Base-by-base conservation (phyloP, 2,329 filamentous ascomycete species). In the Aspergillus sp. region DNA sequence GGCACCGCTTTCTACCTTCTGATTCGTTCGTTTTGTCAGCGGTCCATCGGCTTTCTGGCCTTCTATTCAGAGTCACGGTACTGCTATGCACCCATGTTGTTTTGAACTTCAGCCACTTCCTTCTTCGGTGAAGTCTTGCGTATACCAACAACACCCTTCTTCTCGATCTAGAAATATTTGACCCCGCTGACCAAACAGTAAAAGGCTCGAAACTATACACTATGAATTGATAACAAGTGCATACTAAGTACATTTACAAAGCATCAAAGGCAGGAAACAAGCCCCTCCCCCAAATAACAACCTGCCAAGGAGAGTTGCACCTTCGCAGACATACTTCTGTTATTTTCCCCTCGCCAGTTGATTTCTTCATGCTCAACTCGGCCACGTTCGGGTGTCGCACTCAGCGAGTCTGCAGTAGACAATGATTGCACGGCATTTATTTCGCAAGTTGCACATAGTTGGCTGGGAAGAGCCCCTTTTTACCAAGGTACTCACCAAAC, bases 401-500 rank as follows among this genome's bases (percentile, higher is more conserved):
- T 7, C 28, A 21, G 30, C 38, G 17, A n/a, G 13, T 39, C 9
- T 15, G 30, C 19, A 21, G 7, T 21, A 17, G 13, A 15, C 43
- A n/a, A 13, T 12, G 28, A 36, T 15, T 23, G 19, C 41, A 45
- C 41, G 13, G 5, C 21, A 28, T 8, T 36, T 36, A 61, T 23
- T 63, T 58, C 38, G 43, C 52, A 36, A 65, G 67, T 62, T 79
- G 72, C 23, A 82, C 80, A 63, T 82, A 82, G 65, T 81, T 81
- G n/a, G 80, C 78, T 9, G 80, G 80, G 86, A 99, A 99, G 49
- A 99, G 84, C 63, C 95, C 95, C 30, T 85, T 85, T 60, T 89
- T 85, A 54, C 92, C 92, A 25, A 88, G 84, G 76, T 90, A 96
- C 70, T 91, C 87, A 60, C 95, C 95, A 70, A 94, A 90, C 95